Evolutionary conservation across 2,329 filamentous ascomycete genomes (phyloP), one percentile per base, ranked within the genome.

Genomic region (Cladosporium sp.): DNA sequence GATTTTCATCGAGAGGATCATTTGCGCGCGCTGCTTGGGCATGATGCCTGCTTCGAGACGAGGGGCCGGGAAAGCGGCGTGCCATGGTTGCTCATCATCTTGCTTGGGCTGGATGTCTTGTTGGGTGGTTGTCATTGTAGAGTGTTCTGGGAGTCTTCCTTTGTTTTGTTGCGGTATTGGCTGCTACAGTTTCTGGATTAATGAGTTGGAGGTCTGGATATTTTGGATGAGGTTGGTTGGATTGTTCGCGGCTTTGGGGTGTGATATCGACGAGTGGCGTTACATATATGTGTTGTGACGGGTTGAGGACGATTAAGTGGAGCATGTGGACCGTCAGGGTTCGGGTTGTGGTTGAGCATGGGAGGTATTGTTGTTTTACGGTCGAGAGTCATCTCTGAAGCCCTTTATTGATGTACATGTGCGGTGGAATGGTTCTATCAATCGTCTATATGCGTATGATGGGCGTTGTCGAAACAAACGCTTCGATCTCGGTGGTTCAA

Each of bases 61-160:
- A 34, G 80, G 79, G 21, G 74, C 69, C 11, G 80, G 79, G 70
- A 81, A 81, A 65, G 76, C 74, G 62, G 79, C 77, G 57, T 78
- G 75, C 80, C 79, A 81, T 67, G 75, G 63, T 25, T 64, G n/a
- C 18, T 59, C 16, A 13, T 48, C 18, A 34, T 46, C 28, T 43
- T 58, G 36, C 23, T 39, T 46, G 28, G 51, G 51, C 6, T 16
- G 25, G 26, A 30, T 21, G 51, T 2, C 0, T 54, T 30, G 49
- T 30, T 53, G 25, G 28, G 51, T 32, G 51, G 51, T 30, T 5
- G 30, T 32, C 28, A 28, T 28, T 32, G 16, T 53, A 13, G 21
- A 14, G 5, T 7, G 46, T 11, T 13, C n/a, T 28, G 25, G 5
- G 25, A 5, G 8, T n/a, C n/a, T n/a, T n/a, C n/a, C n/a, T n/a